phyloP scores from a whole-genome alignment of 225 moss, liverwort and hornwort genomes.

The Climacium dendroides region DNA sequence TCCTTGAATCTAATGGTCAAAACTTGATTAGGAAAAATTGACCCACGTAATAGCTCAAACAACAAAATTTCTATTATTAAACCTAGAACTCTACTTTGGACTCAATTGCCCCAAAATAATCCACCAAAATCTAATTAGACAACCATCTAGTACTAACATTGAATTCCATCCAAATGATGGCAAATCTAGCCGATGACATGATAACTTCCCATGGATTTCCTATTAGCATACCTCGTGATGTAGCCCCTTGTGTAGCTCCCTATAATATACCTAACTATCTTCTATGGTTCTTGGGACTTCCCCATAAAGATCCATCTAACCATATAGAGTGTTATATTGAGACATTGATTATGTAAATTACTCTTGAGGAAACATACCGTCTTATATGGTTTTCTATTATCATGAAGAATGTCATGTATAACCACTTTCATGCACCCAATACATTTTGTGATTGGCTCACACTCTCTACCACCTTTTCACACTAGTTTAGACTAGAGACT shows the following conservation, averaged over 20 bases:
- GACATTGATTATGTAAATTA: neutral
- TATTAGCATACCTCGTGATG: no score
- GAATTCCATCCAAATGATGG: no score
- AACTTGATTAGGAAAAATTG: neutral
- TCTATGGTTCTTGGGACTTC: rapidly evolving
- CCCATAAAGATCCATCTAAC: neutral
- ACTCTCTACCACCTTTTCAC: rapidly evolving
- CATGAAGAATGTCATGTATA: no score
- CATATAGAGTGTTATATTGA: neutral
- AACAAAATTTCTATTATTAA: neutral
- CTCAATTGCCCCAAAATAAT: no score
- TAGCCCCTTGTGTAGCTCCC: no score
- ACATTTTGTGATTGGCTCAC: neutral
- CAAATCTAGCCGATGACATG: no score
- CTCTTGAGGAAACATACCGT: neutral
- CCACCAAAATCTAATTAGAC: no score
- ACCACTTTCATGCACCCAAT: neutral
- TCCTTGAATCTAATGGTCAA: neutral
- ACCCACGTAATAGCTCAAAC: neutral
- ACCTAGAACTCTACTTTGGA: neutral
- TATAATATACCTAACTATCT: neutral
- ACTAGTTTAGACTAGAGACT: neutral
- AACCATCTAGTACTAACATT: no score
- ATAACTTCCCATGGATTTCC: no score
- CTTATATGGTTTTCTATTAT: neutral